Conservation (phyloP, 2,329 filamentous ascomycete genomes). For the Xylaria sp. region DNA sequence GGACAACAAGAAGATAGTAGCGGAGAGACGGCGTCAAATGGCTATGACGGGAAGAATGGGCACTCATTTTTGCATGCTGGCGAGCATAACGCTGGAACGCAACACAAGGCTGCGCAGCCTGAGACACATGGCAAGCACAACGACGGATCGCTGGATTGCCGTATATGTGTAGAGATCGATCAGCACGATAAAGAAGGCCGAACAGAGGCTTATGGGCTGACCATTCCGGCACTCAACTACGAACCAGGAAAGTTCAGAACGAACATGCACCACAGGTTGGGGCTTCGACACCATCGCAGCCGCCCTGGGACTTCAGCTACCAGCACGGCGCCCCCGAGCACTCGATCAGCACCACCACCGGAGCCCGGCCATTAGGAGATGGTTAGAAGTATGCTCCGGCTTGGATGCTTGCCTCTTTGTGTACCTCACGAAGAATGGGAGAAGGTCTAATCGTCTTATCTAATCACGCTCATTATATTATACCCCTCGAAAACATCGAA, state of each 20-base stretch:
- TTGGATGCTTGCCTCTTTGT: constrained; percentile 8
- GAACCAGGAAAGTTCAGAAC: constrained; percentile 47
- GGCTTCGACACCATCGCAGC: constrained; percentile 46
- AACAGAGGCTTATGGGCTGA: constrained; percentile 85
- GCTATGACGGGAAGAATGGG: constrained; percentile 67
- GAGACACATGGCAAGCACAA: constrained; percentile 64
- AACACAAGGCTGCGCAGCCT: constrained; percentile 75
- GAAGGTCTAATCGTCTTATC: background rate
- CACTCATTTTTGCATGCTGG: constrained; percentile 79
- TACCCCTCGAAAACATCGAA: constrained; percentile 18
- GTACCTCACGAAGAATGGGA: background rate
- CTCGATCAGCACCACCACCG: constrained; percentile 44
- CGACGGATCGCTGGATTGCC: constrained; percentile 79
- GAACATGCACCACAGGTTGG: constrained; percentile 41
- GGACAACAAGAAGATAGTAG: constrained; percentile 32
- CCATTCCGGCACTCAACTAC: constrained; percentile 76
- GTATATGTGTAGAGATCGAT: constrained; percentile 87
- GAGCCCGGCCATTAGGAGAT: constrained; percentile 38
- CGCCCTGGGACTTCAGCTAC: constrained; percentile 44
- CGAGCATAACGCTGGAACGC: constrained; percentile 81
- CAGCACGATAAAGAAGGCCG: constrained; percentile 83
- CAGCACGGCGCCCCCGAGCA: constrained; percentile 42
- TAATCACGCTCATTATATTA: constrained; percentile 16
- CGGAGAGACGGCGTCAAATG: constrained; percentile 29
- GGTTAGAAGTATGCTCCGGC: constrained; percentile 14